Base-by-base conservation (phyloP, 164 flowering plant genomes). In the Taxillus chinensis region DNA sequence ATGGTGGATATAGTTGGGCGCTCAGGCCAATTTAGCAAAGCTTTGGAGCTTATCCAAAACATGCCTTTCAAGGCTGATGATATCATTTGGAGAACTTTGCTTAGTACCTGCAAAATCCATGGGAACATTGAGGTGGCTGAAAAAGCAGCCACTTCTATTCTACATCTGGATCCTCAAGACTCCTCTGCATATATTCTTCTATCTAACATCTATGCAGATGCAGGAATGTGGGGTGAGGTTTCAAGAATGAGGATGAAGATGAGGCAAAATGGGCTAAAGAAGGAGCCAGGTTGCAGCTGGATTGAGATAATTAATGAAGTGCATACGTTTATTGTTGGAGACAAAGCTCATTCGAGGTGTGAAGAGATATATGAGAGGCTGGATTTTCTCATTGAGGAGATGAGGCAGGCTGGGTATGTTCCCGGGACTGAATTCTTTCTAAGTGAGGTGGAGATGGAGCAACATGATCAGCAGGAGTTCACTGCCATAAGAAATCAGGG, bases 281-380 rank as follows among this genome's bases (percentile, higher is more conserved):
- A 90, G 73, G 95, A 90, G 70, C 92, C 97, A 0, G 95, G 92
- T 45, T 86, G 92, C 60, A 87, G 97, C 71, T 90, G 97, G 95
- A 77, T 90, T 56, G 92, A 90, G 77, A 72, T 84, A 16, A 77
- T 72, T 65, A 81, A 74, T 54, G 84, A 82, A 60, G 72, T 90
- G 3, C 90, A 90, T 65, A 65, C 81, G 53, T 87, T 90, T 69
- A 82, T 86, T 62, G 86, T 78, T 37, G 82, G 83, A 7, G 95
- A 86, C 50, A 78, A 79, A 71, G 83, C 86, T 70, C 95, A 90
- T 74, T 84, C 86, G 3, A 79, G 73, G 59, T 73, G 77, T 37
- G 56, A 71, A 57, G 84, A 79, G 73, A 84, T 90, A 46, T 87
- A 84, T 65, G 78, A 75, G 67, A 68, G 42, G 52, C 70, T 87